Base-by-base conservation (phyloP, 1,284 basidiomycete genomes). In the Rhizoctonia solani region DNA sequence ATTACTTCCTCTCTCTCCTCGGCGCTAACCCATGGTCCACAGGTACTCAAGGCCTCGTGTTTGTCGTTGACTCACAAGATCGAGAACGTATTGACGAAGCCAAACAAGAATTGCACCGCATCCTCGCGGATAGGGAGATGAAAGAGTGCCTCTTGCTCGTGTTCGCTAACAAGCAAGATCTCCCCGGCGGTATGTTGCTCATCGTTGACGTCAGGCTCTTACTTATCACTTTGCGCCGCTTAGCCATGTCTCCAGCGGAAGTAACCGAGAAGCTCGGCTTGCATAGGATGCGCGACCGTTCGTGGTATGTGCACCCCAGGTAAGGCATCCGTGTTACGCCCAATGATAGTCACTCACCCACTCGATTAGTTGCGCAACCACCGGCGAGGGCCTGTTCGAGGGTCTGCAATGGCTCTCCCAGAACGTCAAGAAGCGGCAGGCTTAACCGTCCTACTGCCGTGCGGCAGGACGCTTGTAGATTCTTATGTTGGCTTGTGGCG, bases 291-390 rank as follows among this genome's bases (percentile, higher is more conserved):
- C 87, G 93, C 70, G 95, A 98, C 76, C 85, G 97, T 71, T 94
- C 93, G 77, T 99, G 97, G 97, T 99, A 97, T 83, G 95, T 97
- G 50, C 95, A 98, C 80, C 95, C 95, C 59, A 95, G 93, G 93
- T 94, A 77, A 69, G 87, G 75, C 70, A 21, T 29, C 5, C 52
- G 1, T 44, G 30, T 32, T 21, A 23, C 19, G 9, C 21, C n/a
- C 6, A 5, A 11, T 46, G 8, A 21, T 21, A 11, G 44, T 5
- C 1, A 52, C 53, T 49, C 3, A 70, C 74, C 23, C 70, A 53
- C 50, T 21, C 29, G 30, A 68, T 29, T 55, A 95, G 93, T 79
- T 95, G 93, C 75, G 93, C 93, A n/a, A 95, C 93, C 19, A 95
- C 93, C 19, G 95, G 95, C 41, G 95, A 97, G 77, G 95, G 95